A percentile compares a stretch with the other conserved stretches of the same genome.
Conservation (phyloP, 2,329 filamentous ascomycete genomes). For the Pleoardoris graminearum region DNA sequence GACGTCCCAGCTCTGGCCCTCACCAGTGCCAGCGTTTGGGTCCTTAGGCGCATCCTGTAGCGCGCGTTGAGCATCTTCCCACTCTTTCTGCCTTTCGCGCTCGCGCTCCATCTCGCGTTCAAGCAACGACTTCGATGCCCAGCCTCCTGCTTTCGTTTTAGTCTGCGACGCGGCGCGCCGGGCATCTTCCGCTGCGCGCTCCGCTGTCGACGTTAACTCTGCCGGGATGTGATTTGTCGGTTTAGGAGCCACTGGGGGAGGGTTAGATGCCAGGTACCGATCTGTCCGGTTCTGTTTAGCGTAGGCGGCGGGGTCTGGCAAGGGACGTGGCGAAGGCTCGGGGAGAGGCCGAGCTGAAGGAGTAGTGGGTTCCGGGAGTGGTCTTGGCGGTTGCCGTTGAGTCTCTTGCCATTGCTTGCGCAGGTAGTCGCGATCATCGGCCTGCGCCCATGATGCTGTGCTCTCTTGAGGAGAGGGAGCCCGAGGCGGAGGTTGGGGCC, state of each 20-base stretch:
- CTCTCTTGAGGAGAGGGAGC: constrained; percentile 52
- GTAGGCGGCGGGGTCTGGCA: constrained; percentile 41
- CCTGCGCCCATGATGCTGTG: constrained; percentile 66
- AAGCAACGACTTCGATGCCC: constrained; percentile 70
- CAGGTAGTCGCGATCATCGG: constrained; percentile 66
- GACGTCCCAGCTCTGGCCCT: constrained; percentile 75
- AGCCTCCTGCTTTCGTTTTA: constrained; percentile 65
- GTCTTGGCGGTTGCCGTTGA: constrained; percentile 40
- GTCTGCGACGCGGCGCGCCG: constrained; percentile 62
- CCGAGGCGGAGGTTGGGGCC: constrained; percentile 41
- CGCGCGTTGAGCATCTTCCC: constrained; percentile 74
- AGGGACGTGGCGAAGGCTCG: constrained; percentile 36
- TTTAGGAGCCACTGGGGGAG: constrained; percentile 53
- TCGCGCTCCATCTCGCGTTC: constrained; percentile 83
- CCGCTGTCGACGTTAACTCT: constrained; percentile 61
- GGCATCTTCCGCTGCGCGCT: constrained; percentile 66
- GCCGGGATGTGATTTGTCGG: constrained; percentile 48
- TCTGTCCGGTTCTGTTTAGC: constrained; percentile 56
- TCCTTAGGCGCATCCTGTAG: constrained; percentile 60
- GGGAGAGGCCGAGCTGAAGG: constrained; percentile 56
- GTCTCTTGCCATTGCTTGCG: constrained; percentile 59
- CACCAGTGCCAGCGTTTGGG: constrained; percentile 64
- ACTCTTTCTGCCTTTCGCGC: constrained; percentile 74
- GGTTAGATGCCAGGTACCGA: constrained; percentile 60
- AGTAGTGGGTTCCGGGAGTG: constrained; percentile 37